phyloP scores from a whole-genome alignment of 73 alveolate species.

The Durusdinium trenchii region DNA sequence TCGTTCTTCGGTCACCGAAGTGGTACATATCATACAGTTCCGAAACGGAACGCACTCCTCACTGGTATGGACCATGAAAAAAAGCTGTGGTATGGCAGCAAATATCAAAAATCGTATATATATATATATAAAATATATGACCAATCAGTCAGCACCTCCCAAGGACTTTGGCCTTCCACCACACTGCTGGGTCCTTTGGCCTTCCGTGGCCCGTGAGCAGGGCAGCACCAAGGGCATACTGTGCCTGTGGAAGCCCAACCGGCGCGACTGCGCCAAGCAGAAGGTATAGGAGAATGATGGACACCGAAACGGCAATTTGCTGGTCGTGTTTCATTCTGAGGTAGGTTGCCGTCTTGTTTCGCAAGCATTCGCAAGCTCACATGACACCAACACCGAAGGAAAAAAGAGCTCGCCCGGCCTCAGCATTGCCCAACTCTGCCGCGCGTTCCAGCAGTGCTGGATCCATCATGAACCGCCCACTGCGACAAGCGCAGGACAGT shows the following conservation, averaged over 20 bases:
- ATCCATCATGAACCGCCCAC: constrained; percentile 38
- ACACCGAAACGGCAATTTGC: background rate
- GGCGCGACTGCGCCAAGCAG: too few relatives aligned
- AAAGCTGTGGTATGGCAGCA: too few relatives aligned
- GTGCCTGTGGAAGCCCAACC: constrained; percentile 19
- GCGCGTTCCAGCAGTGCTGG: constrained; percentile 60
- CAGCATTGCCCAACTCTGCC: constrained; percentile 63
- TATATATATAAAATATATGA: too few relatives aligned
- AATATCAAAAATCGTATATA: too few relatives aligned
- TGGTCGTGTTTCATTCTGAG: background rate
- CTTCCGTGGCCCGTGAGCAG: constrained; percentile 59
- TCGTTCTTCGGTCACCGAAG: too few relatives aligned
- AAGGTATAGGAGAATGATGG: too few relatives aligned
- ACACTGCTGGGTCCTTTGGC: constrained; percentile 53
- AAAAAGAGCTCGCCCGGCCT: background rate
- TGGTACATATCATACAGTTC: too few relatives aligned
- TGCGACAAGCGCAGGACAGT: too few relatives aligned
- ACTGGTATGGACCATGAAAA: too few relatives aligned
- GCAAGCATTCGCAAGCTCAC: background rate
- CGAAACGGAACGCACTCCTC: too few relatives aligned
- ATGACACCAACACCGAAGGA: background rate
- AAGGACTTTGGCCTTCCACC: too few relatives aligned
- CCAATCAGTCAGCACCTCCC: too few relatives aligned
- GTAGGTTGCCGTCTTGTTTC: background rate
- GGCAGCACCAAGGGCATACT: constrained; percentile 63